These are phyloP conservation scores for Phialophora chinensis DNA, from an alignment of 2,329 filamentous ascomycete genomes.

Conservation along the genomic window DNA sequence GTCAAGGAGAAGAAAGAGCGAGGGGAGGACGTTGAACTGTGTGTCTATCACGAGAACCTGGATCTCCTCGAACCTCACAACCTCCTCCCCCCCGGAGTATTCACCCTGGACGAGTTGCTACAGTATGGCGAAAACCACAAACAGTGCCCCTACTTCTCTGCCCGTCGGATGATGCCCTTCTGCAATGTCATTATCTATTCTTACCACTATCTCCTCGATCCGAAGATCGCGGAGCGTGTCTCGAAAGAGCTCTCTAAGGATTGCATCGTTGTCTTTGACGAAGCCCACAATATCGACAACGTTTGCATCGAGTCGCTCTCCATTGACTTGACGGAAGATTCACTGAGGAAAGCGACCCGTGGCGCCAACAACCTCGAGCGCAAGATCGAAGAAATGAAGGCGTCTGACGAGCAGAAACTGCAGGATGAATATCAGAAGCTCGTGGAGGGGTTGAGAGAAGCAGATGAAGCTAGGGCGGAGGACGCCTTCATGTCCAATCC, in stretches of 20 bases:
- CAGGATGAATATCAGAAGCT: slow-evolving; percentile 95
- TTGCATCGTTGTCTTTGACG: slow-evolving; percentile 97
- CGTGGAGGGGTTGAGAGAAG: slow-evolving; percentile 85
- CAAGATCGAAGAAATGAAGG: slow-evolving; percentile 92
- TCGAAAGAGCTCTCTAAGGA: slow-evolving; percentile 97
- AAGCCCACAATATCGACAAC: slow-evolving; percentile 99
- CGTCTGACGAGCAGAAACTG: slow-evolving; percentile 91
- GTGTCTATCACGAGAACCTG: slow-evolving; percentile 96
- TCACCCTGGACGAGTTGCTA: slow-evolving; percentile 88
- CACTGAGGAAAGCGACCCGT: slow-evolving; percentile 83
- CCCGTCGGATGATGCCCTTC: slow-evolving; percentile 97
- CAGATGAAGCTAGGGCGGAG: slow-evolving; percentile 87
- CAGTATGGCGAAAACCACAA: slow-evolving; percentile 93
- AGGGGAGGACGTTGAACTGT: slow-evolving; percentile 91
- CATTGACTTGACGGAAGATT: slow-evolving; percentile 96
- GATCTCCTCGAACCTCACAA: slow-evolving; percentile 95
- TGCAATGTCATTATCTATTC: slow-evolving; percentile 99
- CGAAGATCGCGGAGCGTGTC: slow-evolving; percentile 94
- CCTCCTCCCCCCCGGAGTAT: slow-evolving; percentile 90
- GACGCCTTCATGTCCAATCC: slow-evolving; percentile 98
- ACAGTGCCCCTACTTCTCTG: slow-evolving; percentile 97
- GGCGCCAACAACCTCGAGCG: slow-evolving; percentile 89
- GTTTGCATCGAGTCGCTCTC: slow-evolving; percentile 98
- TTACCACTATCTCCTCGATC: slow-evolving; percentile 96
- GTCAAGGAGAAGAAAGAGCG: slow-evolving; percentile 97